Evolutionary conservation across 768 basidiomycete species (phyloP), one percentile per base, ranked within the genome.

Genomic region (Lactifluus rugatus): DNA sequence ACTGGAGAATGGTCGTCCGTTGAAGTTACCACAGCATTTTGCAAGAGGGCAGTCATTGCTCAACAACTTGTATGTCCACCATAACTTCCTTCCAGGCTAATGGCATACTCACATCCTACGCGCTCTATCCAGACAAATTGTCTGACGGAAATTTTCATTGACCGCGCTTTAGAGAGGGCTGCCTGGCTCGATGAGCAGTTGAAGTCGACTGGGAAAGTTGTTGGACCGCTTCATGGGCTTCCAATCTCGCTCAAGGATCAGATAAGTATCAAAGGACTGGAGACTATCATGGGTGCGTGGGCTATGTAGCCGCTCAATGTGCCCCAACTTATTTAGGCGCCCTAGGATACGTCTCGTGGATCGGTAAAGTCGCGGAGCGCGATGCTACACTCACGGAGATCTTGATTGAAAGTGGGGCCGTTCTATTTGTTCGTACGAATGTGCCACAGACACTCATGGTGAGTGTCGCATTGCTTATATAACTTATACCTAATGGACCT

Each of bases 361-460:
- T 83, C 31, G 82, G 79, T 2, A 69, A 73, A 46, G 67, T 67
- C 25, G 73, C 81, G 2, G 70, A 78, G 31, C 67, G 70, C 19
- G 76, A 83, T 70, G 72, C 77, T 26, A 75, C 78, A 13, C 70
- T 83, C 14, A 79, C 79, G 37, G 76, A 81, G 60, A 72, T 83
- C 46, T 69, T 83, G 26, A 70, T 75, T 52, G 73, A 79, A 47
- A 72, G 72, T 21, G 83, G 83, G n/a, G 83, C 82, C 1, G 78
- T 82, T 8, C 76, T 77, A 0, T 83, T 80, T 65, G 76, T 79
- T 39, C 73, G 77, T 16, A 82, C 80, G 8, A 80, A 81, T 48
- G 77, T 80, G 37, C 79, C 80, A 0, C 81, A 83, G 63, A 79
- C 81, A 9, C 68, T 81, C 41, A 77, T 79, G 75, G 78, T 78